Conservation (phyloP, 106 monocot genomes). For the Vanilla planifolia region DNA sequence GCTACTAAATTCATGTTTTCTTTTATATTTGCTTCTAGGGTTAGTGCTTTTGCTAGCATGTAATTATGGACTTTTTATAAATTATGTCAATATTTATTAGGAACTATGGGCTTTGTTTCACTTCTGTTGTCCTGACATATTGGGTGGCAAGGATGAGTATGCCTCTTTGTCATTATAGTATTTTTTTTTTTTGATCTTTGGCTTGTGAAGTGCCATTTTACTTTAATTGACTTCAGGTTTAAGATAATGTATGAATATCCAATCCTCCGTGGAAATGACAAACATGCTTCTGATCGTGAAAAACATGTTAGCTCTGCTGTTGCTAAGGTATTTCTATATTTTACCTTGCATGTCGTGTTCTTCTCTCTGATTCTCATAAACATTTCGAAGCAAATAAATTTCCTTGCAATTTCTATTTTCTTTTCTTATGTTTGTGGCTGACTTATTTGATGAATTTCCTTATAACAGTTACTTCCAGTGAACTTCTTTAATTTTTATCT, state of each 20-base stretch:
- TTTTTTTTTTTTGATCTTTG: background rate
- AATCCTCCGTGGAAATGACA: constrained; percentile 91
- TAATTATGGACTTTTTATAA: background rate
- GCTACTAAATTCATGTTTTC: background rate
- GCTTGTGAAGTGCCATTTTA: background rate
- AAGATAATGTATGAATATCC: constrained; percentile 73
- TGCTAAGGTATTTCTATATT: constrained; percentile 66
- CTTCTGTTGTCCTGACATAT: constrained; percentile 83
- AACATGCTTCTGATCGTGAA: constrained; percentile 75
- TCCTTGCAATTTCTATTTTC: no score
- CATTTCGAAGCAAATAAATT: no score
- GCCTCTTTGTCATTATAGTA: background rate
- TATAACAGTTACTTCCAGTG: no score
- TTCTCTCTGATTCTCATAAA: background rate
- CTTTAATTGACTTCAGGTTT: constrained; percentile 41
- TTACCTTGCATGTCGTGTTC: background rate
- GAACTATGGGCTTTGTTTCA: constrained; percentile 94
- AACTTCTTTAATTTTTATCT: no score
- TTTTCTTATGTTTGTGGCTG: no score
- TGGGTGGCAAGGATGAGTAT: constrained; percentile 94
- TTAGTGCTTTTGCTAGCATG: background rate
- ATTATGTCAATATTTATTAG: constrained; percentile 29
- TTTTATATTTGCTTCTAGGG: background rate
- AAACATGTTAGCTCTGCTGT: constrained; percentile 83
- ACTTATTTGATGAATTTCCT: no score